Percentiles rank a stretch among this genome's conserved stretches.
phyloP scores from a whole-genome alignment of 352 stramenopile genomes.

The Phytophthora nicotianae region DNA sequence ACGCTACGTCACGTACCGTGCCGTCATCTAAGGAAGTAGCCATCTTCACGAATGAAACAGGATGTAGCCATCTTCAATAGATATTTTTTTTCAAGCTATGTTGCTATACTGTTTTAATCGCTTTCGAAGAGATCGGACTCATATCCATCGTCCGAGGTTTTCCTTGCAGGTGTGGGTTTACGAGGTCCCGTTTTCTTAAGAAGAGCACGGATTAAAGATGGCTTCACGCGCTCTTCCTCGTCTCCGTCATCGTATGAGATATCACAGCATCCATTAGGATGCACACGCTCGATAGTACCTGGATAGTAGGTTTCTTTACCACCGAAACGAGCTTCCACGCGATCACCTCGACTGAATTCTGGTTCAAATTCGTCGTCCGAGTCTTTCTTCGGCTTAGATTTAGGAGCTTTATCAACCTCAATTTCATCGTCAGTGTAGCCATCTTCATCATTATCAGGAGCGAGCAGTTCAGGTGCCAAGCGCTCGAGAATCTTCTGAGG shows the following conservation, averaged over 20 bases:
- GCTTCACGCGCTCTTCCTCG: constrained; percentile 56
- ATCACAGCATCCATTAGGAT: constrained; percentile 61
- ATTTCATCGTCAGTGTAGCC: constrained; percentile 30
- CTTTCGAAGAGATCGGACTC: constrained; percentile 70
- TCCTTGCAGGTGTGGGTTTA: neutral
- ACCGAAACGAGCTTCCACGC: constrained; percentile 68
- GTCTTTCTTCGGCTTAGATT: constrained; percentile 18
- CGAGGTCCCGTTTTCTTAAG: neutral
- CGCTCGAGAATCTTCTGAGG: constrained; percentile 36
- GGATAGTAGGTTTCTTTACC: constrained; percentile 52
- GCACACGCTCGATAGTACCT: constrained; percentile 54
- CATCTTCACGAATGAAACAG: neutral
- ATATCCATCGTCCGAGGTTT: constrained; percentile 39
- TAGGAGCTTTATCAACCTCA: constrained; percentile 9
- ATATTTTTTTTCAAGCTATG: constrained; percentile 14
- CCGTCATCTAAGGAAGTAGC: constrained; percentile 93
- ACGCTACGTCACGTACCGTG: constrained; percentile 99
- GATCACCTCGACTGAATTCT: constrained; percentile 60
- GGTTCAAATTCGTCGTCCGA: constrained; percentile 48
- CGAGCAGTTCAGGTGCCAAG: constrained; percentile 50
- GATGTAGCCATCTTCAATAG: constrained; percentile 9
- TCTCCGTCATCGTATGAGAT: constrained; percentile 81
- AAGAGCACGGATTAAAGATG: constrained; percentile 45
- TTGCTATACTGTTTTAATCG: constrained; percentile 24
- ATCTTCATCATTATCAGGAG: constrained; percentile 47